Conservation (phyloP, 441 rosid species). For the Jatropha multifida region DNA sequence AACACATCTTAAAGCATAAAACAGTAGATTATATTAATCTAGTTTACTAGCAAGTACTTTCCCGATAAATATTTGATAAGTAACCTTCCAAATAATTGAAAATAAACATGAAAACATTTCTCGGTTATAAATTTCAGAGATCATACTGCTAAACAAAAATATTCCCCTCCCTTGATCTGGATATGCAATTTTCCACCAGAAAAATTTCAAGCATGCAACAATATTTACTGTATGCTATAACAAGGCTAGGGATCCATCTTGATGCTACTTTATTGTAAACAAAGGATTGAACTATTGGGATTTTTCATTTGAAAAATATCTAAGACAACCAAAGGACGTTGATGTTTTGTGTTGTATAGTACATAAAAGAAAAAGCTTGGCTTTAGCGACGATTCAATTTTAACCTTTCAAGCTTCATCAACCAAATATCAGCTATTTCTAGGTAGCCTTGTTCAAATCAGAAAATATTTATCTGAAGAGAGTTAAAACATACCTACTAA, state of each 20-base stretch:
- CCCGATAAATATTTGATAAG: background rate
- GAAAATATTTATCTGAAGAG: background rate
- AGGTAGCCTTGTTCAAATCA: background rate
- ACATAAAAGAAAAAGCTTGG: background rate
- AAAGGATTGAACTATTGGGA: background rate
- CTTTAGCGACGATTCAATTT: background rate
- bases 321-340: background rate
- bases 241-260: background rate
- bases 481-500: constrained; percentile 51
- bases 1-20: background rate
- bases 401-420: constrained; percentile 2
- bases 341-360: background rate
- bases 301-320: background rate
- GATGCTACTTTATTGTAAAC: background rate
- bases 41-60: background rate
- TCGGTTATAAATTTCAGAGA: background rate
- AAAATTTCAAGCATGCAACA: background rate
- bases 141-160: too few species aligned
- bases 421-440: background rate
- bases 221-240: background rate
- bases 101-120: background rate
- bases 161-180: too few species aligned
- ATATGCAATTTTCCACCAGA: too few species aligned
- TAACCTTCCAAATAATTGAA: background rate
- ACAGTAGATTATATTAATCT: background rate